A percentile compares a stretch with the other conserved stretches of the same genome.
phyloP scores from a whole-genome alignment of 352 stramenopile genomes.

The Blastocystis hominis region DNA sequence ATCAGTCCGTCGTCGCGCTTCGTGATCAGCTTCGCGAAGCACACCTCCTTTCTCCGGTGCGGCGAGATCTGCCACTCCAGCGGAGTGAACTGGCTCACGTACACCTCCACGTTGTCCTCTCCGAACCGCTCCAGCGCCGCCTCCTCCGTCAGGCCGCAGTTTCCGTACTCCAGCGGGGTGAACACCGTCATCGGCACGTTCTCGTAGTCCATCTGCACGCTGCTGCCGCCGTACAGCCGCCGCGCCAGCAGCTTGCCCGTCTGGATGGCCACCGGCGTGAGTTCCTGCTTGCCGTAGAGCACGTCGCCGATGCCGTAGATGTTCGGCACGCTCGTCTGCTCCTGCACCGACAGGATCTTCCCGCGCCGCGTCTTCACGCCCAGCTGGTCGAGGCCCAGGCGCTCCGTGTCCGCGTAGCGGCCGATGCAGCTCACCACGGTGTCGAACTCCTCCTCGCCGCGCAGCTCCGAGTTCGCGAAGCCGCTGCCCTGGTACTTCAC shows the following conservation, averaged over 20 bases:
- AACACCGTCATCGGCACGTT: slow-evolving; percentile 74
- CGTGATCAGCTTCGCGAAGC: slow-evolving; percentile 87
- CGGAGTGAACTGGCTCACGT: slow-evolving; percentile 85
- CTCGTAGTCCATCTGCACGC: slow-evolving; percentile 64
- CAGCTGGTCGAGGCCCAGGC: slow-evolving; percentile 75
- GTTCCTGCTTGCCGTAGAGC: slow-evolving; percentile 81
- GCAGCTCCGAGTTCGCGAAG: slow-evolving; percentile 58
- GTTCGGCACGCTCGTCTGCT: slow-evolving; percentile 84
- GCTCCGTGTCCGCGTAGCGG: slow-evolving; percentile 78
- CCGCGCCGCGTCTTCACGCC: slow-evolving; percentile 74
- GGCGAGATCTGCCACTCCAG: slow-evolving; percentile 82
- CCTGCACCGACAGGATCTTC: slow-evolving; percentile 77
- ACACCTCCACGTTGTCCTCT: slow-evolving; percentile 82
- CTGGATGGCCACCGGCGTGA: slow-evolving; percentile 94
- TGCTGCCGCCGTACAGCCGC: slow-evolving; percentile 75
- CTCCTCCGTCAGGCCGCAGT: slow-evolving; percentile 87
- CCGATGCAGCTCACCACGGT: slow-evolving; percentile 88
- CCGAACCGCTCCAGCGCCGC: slow-evolving; percentile 77
- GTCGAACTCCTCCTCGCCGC: slow-evolving; percentile 80
- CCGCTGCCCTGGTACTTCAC: slow-evolving; percentile 72
- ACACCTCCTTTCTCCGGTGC: slow-evolving; percentile 68
- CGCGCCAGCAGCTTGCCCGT: slow-evolving; percentile 78
- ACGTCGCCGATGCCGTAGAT: slow-evolving; percentile 93
- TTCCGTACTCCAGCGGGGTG: slow-evolving; percentile 91
- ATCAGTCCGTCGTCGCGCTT: slow-evolving; percentile 76